These are phyloP conservation scores for Kodamaea alishanica DNA, from an alignment of 1,139 yeast genomes.

Conservation along the genomic window DNA sequence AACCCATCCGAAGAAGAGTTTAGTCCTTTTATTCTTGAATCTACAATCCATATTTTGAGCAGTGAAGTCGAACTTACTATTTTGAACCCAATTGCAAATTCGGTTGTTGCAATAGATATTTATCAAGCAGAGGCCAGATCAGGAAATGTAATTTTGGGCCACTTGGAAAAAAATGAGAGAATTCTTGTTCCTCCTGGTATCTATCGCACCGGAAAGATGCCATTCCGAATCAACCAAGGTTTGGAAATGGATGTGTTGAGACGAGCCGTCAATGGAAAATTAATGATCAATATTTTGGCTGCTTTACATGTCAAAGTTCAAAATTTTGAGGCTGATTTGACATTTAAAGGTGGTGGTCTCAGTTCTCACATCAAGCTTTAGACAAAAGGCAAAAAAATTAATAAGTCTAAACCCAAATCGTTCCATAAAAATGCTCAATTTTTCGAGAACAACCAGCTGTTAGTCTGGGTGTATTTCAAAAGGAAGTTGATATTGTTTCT, in stretches of 20 bases:
- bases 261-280: constrained; percentile 47
- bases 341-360: constrained; percentile 43
- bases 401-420: background rate
- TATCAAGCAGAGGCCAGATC: constrained; percentile 45
- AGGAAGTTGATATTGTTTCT: no score
- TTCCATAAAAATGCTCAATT: constrained; percentile 1
- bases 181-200: constrained; percentile 48
- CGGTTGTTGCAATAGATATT: constrained; percentile 37
- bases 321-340: constrained; percentile 34
- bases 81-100: constrained; percentile 49
- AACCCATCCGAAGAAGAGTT: background rate
- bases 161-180: constrained; percentile 32
- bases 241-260: constrained; percentile 48
- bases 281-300: constrained; percentile 46
- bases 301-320: constrained; percentile 36
- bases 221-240: constrained; percentile 44
- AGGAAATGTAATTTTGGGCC: constrained; percentile 46
- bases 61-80: constrained; percentile 51
- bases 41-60: constrained; percentile 49
- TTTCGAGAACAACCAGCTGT: background rate
- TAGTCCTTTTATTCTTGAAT: constrained; percentile 33
- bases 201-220: constrained; percentile 45
- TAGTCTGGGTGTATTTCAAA: no score
- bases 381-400: background rate
- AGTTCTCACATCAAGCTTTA: constrained; percentile 39